Conservation (phyloP, 2,329 filamentous ascomycete genomes). For the Xenosphaeropsis pyriputrescens region DNA sequence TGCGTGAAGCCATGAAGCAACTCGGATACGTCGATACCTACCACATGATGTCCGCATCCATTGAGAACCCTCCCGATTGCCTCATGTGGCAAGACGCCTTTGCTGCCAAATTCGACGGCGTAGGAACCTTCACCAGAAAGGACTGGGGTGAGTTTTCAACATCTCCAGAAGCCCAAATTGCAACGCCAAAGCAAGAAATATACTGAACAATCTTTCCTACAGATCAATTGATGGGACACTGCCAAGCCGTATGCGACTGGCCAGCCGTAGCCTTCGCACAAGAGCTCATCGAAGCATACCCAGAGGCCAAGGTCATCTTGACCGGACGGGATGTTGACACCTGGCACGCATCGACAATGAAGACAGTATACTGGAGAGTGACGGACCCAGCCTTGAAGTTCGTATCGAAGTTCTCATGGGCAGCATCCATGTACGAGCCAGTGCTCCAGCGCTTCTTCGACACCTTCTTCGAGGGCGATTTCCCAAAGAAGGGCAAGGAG, state of each 20-base stretch:
- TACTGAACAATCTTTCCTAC: no score
- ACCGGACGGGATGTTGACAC: slow-evolving; percentile 49
- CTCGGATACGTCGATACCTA: slow-evolving; percentile 56
- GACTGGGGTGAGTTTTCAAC: slow-evolving; percentile 34
- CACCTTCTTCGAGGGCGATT: slow-evolving; percentile 53
- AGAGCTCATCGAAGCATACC: slow-evolving; percentile 57
- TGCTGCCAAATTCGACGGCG: slow-evolving; percentile 44
- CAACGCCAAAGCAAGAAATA: no score
- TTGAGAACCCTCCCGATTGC: slow-evolving; percentile 53
- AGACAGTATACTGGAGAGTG: slow-evolving; percentile 53
- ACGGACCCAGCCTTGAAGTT: slow-evolving; percentile 44
- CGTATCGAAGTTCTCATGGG: slow-evolving; percentile 45
- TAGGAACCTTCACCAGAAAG: slow-evolving; percentile 43
- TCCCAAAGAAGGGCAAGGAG: slow-evolving; percentile 48
- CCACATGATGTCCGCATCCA: slow-evolving; percentile 58
- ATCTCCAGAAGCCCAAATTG: no score
- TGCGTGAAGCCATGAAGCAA: slow-evolving; percentile 48
- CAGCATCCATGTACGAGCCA: slow-evolving; percentile 51
- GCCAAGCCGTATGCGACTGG: slow-evolving; percentile 55
- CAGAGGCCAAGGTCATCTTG: slow-evolving; percentile 57
- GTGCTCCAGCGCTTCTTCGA: slow-evolving; percentile 59
- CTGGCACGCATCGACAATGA: slow-evolving; percentile 42
- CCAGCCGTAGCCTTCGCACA: slow-evolving; percentile 52
- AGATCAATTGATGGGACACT: slow-evolving; percentile 48
- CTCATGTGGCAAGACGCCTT: slow-evolving; percentile 60